A percentile compares a stretch with the other conserved stretches of the same genome.
These are phyloP conservation scores for Phytopythium montanum DNA, from an alignment of 352 stramenopile species.

Conservation along the genomic window DNA sequence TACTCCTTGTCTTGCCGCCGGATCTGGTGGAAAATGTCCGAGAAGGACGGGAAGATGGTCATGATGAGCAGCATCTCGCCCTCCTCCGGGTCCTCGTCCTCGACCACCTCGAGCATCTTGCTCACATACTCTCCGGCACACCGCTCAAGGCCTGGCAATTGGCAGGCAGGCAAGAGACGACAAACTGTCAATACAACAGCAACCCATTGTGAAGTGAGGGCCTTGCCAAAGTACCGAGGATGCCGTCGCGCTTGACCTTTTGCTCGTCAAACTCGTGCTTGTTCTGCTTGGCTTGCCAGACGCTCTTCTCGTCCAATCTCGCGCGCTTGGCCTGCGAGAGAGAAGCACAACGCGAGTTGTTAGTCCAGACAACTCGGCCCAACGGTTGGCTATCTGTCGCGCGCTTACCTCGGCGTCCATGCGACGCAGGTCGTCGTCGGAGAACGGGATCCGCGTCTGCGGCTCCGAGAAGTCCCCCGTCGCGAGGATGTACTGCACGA, in stretches of 20 bases:
- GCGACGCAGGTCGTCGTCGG: slow-evolving; percentile 67
- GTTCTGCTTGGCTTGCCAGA: slow-evolving; percentile 72
- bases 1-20: slow-evolving; percentile 72
- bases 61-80: slow-evolving; percentile 81
- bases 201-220: background rate
- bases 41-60: slow-evolving; percentile 86
- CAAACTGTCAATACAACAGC: background rate
- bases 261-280: slow-evolving; percentile 75
- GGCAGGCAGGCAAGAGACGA: background rate
- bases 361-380: slow-evolving; percentile 18
- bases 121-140: slow-evolving; percentile 85
- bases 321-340: slow-evolving; percentile 46
- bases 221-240: slow-evolving; percentile 48
- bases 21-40: slow-evolving; percentile 85
- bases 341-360: slow-evolving; percentile 19
- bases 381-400: slow-evolving; percentile 17
- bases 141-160: slow-evolving; percentile 60
- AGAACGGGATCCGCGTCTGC: slow-evolving; percentile 85
- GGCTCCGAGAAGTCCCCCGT: slow-evolving; percentile 89
- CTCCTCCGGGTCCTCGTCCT: slow-evolving; percentile 74
- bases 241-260: slow-evolving; percentile 78
- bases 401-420: slow-evolving; percentile 66
- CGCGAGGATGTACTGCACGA: slow-evolving; percentile 86
- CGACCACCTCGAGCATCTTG: slow-evolving; percentile 84
- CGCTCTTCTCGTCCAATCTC: slow-evolving; percentile 59